A percentile compares a stretch with the other conserved stretches of the same genome.
These are phyloP conservation scores for Trichoderma sp. DNA, from an alignment of 2,329 filamentous ascomycete species.

Conservation along the genomic window DNA sequence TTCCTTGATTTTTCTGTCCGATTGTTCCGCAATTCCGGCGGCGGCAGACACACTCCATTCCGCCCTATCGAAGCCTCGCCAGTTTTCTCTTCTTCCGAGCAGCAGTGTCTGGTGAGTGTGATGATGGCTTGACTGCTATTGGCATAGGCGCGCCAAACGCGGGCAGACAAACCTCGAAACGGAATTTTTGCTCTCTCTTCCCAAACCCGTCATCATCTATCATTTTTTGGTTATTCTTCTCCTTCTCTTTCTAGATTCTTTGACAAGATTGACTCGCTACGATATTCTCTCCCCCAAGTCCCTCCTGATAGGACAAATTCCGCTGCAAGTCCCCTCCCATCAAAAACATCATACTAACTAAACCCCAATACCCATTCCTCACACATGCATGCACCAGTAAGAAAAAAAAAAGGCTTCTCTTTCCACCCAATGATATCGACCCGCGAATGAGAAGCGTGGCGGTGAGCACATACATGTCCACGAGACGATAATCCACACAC, in stretches of 20 bases:
- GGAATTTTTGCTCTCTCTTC: background rate
- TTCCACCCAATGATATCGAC: background rate
- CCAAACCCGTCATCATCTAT: background rate
- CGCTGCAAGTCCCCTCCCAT: background rate
- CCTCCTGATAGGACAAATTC: background rate
- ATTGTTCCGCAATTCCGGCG: constrained; percentile 2
- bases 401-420: background rate
- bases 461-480: constrained; percentile 19
- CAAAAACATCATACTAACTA: background rate
- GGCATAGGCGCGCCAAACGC: constrained; percentile 14
- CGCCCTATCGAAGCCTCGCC: background rate
- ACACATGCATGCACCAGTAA: background rate
- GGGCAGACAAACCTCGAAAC: background rate
- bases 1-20: background rate
- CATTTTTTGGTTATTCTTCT: too few species aligned
- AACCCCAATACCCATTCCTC: background rate
- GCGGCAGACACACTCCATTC: background rate
- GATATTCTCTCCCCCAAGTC: too few species aligned
- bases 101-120: too few species aligned
- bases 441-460: constrained; percentile 10
- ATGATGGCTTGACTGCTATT: background rate
- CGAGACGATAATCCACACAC: background rate
- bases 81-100: background rate
- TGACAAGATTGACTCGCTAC: background rate
- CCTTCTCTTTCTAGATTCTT: background rate